Base-by-base conservation (phyloP, 257 asterid species). In the Solanum phureja region DNA sequence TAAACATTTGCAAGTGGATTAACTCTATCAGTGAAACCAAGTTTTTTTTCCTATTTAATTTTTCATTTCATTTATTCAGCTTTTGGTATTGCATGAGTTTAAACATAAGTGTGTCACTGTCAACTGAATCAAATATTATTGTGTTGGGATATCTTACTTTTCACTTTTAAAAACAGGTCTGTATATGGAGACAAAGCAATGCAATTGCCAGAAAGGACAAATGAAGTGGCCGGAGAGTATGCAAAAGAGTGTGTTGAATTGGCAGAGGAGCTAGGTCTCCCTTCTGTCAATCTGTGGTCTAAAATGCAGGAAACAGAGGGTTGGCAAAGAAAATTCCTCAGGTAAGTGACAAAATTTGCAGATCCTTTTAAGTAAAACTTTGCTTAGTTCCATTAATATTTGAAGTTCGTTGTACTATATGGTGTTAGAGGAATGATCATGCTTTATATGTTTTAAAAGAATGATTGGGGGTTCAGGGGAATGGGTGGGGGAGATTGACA, bases 271-370 rank as follows among this genome's bases (percentile, higher is more conserved):
- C 93, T 95, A 24, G 94, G 92, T 89, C 92, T 95, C 71, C 98
- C 98, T 86, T 95, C 93, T 4, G 33, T 97, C 88, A 89, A 95
- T 91, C 90, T 97, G 21, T 97, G 99, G 99, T 92, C 98, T 87
- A 95, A 93, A 90, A 95, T 97, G 98, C 98, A 97, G 91, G 95
- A 97, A 92, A 91, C 93, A 11, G 91, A 88, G 18, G 94, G 94
- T 68, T 95, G 99, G 99, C 94, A 94, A 92, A 92, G 87, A 90
- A 95, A 86, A 49, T 92, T 91, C 88, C 90, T 93, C 87, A 89
- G 92, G 95, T 87, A 60, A 84, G 90, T 90, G 73, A 69, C 81
- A 24, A 76, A 34, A n/a, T 40, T 11, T 40, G 31, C 37, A 77
- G n/a, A 14, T n/a, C n/a, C n/a, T 24, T n/a, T 42, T 13, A 40